Evolutionary conservation across 805 yeast genomes (phyloP), one percentile per base, ranked within the genome.

Genomic region (Wickerhamomyces alni): DNA sequence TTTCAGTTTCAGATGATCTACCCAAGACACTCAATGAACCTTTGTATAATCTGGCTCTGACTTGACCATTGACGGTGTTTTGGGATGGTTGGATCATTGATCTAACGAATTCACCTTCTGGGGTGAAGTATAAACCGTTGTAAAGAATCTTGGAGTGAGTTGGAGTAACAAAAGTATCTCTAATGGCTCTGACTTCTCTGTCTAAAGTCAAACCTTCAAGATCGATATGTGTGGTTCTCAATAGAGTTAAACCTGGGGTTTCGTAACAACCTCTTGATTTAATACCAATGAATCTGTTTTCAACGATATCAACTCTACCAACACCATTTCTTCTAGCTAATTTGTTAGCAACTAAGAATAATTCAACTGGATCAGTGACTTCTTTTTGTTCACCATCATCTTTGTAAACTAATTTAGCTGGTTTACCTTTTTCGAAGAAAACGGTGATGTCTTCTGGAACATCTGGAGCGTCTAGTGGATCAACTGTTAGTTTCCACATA

Each of bases 201-300:
- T 93, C 99, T 58, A 93, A 71, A 31, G 95, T 91, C 57, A 93
- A 80, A 57, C 99, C 99, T 73, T 93, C 99, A 56, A 93, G 72
- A 65, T 93, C 99, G 63, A 93, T 79, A 67, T 93, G 99, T 35
- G 98, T 86, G 41, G 78, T 66, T 78, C 99, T 87, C 68, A 93
- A 81, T 46, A 93, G 64, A 46, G 99, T 91, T 58, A 93, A 79
- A 66, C 98, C 99, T 52, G 99, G 99, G 48, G 98, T 95, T 72
- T 93, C 99, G 73, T 93, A 93, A 75, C 99, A 93, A 44, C 99
- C 99, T 76, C 99, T 87, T 48, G 98, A 89, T 69, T 93, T 93
- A 67, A 93, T 84, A 66, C 98, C 98, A 59, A 93, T 93, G 68
- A 93, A 93, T 75, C 99, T 88, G 77, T 93, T 87, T 73, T 93